Conservation (phyloP, 129 eudicot genomes). For the Cynara cardunculus region DNA sequence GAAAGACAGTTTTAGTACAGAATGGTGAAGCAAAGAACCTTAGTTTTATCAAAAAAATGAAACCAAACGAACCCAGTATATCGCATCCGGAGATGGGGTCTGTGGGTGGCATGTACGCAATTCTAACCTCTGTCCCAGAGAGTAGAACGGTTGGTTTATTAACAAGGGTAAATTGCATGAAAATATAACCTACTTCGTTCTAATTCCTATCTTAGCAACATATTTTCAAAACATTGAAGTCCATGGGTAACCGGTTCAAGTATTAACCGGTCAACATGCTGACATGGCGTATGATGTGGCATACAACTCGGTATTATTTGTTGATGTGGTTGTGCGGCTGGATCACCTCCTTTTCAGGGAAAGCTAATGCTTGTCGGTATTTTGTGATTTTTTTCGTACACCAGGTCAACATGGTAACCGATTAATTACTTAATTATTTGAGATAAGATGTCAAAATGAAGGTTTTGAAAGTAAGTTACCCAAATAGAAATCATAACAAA, state of each 20-base stretch:
- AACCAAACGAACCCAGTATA: not conserved
- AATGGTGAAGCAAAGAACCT: not conserved
- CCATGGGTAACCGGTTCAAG: not conserved
- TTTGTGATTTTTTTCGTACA: not conserved
- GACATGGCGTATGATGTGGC: not conserved
- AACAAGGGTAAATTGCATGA: not conserved
- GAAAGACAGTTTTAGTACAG: not conserved
- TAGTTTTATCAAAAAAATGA: not conserved
- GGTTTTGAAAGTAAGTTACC: not conserved
- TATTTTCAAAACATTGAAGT: not conserved
- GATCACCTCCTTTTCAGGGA: no score
- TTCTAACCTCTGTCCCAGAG: not conserved
- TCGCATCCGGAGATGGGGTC: not conserved
- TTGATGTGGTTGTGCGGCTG: not conserved
- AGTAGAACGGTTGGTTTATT: not conserved
- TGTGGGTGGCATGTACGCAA: not conserved
- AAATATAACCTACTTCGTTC: not conserved
- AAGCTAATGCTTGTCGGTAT: no score
- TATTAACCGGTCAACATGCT: not conserved
- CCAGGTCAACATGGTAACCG: not conserved
- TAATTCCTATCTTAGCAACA: no score
- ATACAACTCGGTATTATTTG: not conserved
- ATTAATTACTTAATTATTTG: not conserved
- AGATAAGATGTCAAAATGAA: not conserved
- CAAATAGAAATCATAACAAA: not conserved